These are phyloP conservation scores for Macadamia integrifolia DNA, from an alignment of 164 flowering plant genomes.

Conservation along the genomic window DNA sequence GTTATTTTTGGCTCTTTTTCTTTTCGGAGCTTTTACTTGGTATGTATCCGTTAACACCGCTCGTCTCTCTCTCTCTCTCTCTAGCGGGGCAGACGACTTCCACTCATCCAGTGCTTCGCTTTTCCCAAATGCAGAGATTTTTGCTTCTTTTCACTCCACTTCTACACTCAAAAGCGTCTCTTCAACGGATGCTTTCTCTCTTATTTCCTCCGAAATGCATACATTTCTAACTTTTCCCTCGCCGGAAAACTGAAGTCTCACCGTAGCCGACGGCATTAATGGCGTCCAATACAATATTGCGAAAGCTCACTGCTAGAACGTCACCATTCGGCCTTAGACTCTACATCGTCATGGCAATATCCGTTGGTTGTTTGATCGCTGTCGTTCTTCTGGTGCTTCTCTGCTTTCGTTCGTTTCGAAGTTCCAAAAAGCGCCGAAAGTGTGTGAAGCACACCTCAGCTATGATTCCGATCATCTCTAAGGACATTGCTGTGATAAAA, in stretches of 20 bases:
- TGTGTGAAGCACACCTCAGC: conserved; percentile 45
- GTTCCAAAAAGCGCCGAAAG: conserved; percentile 31
- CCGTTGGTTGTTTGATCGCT: conserved; percentile 17
- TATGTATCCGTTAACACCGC: conserved; percentile 13
- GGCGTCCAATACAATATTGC: neutral
- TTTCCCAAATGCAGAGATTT: conserved; percentile 6
- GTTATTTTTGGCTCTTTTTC: neutral
- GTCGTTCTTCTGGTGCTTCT: conserved; percentile 20
- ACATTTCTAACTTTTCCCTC: neutral
- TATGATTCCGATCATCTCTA: conserved; percentile 38
- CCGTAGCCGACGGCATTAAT: neutral
- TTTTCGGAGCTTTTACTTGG: neutral
- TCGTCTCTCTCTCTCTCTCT: neutral
- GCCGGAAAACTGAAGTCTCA: too few relatives aligned
- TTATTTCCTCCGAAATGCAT: neutral
- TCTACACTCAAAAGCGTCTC: neutral
- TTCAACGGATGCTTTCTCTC: neutral
- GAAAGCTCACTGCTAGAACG: conserved; percentile 24
- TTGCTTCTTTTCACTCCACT: neutral
- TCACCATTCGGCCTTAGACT: conserved; percentile 41
- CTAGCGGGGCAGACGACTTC: neutral
- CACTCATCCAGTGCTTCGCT: conserved; percentile 5
- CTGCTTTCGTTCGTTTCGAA: conserved; percentile 28
- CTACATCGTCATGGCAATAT: conserved; percentile 32
- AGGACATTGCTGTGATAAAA: conserved; percentile 41